Evolutionary conservation across 306 rosid genomes (phyloP).

Genomic region (Quercus robur): DNA sequence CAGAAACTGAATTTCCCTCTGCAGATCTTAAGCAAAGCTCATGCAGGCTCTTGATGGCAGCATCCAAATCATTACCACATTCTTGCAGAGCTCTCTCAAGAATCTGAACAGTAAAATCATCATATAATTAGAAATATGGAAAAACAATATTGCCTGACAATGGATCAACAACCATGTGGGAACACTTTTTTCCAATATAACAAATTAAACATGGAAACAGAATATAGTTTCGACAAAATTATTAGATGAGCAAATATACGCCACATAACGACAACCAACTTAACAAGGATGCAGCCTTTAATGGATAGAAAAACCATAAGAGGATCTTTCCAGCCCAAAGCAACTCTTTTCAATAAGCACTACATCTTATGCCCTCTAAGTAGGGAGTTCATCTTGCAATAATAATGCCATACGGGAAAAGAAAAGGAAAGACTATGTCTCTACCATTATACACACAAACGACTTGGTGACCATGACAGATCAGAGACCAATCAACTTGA

Average conservation of each 20-base stretch:
- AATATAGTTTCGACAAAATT: not conserved
- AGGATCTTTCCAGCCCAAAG: not conserved
- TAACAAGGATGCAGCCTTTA: not conserved
- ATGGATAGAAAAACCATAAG: not conserved
- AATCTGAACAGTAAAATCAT: slow-evolving; percentile 45
- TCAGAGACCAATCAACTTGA: not conserved
- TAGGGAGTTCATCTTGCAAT: not conserved
- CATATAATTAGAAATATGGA: not conserved
- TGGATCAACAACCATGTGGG: not conserved
- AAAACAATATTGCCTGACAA: not conserved
- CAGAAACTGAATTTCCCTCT: slow-evolving; percentile 27
- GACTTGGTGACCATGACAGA: not conserved
- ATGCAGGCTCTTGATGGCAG: slow-evolving; percentile 70
- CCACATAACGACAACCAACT: not conserved
- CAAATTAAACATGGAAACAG: not conserved
- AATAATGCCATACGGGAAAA: not conserved
- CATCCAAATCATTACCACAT: slow-evolving; percentile 77
- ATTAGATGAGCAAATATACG: not conserved
- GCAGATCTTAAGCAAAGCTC: slow-evolving; percentile 62
- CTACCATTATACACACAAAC: not conserved
- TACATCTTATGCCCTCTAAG: not conserved
- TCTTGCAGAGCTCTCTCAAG: slow-evolving; percentile 81
- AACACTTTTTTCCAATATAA: not conserved
- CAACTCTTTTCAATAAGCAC: not conserved
- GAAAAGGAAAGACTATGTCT: not conserved